phyloP scores from a whole-genome alignment of 2,329 filamentous ascomycete species.

The Podosphaera aphanis region DNA sequence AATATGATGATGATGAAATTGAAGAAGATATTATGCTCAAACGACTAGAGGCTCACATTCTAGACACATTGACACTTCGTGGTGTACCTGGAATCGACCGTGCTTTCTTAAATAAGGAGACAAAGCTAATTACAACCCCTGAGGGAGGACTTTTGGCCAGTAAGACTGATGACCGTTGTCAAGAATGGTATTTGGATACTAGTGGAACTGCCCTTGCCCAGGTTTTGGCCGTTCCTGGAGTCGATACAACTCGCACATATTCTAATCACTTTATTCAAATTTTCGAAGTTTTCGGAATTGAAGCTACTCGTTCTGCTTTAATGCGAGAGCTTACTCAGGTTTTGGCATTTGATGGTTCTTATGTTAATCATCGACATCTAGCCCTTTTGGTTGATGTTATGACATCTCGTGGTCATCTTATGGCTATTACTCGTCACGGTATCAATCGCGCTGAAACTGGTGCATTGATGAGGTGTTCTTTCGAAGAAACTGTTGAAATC shows the following conservation, averaged over 20 bases:
- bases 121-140: conserved; percentile 37
- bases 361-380: conserved; percentile 96
- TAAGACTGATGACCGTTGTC: conserved; percentile 52
- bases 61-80: conserved; percentile 76
- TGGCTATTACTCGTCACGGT: conserved; percentile 90
- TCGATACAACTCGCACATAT: conserved; percentile 66
- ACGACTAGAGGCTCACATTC: conserved; percentile 70
- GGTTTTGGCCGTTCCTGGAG: conserved; percentile 67
- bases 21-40: conserved; percentile 87
- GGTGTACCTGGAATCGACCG: conserved; percentile 74
- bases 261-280: conserved; percentile 93
- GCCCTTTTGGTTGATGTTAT: conserved; percentile 90
- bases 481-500: conserved; percentile 98
- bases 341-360: conserved; percentile 93
- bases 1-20: conserved; percentile 49
- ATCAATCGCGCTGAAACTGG: conserved; percentile 97
- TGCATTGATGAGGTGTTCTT: conserved; percentile 96
- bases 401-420: conserved; percentile 83
- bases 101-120: conserved; percentile 76
- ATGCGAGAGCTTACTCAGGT: conserved; percentile 78
- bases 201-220: conserved; percentile 69
- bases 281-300: conserved; percentile 86
- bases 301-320: conserved; percentile 70
- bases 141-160: conserved; percentile 53
- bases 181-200: conserved; percentile 91